phyloP scores from a whole-genome alignment of 2,329 filamentous ascomycete species.

The Cercospora zeina region DNA sequence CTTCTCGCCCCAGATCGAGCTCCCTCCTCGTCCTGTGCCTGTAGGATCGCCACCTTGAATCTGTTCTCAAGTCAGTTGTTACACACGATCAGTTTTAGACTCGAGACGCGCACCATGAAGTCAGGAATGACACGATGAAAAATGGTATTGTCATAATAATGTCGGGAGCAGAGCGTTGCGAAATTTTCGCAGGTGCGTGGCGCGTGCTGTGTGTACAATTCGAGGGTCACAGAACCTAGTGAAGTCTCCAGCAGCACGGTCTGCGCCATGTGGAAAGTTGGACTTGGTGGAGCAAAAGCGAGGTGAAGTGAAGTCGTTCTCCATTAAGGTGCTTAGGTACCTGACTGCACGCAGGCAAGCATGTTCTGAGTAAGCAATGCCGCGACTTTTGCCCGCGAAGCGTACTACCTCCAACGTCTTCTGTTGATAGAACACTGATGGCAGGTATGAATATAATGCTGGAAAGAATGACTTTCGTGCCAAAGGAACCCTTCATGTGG shows the following conservation, averaged over 20 bases:
- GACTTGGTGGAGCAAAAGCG: background rate
- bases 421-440: too few relatives aligned
- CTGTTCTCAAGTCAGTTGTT: background rate
- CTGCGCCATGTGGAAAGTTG: slow-evolving; percentile 63
- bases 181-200: slow-evolving; percentile 69
- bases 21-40: slow-evolving; percentile 85
- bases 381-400: slow-evolving; percentile 4
- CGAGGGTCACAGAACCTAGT: slow-evolving; percentile 81
- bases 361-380: background rate
- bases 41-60: slow-evolving; percentile 69
- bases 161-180: slow-evolving; percentile 70
- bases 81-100: background rate
- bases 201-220: slow-evolving; percentile 87
- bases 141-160: slow-evolving; percentile 82
- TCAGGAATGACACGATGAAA: slow-evolving; percentile 93
- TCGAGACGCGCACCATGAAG: slow-evolving; percentile 79
- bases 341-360: background rate
- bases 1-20: slow-evolving; percentile 86
- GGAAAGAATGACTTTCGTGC: background rate
- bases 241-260: slow-evolving; percentile 80
- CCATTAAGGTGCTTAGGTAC: background rate
- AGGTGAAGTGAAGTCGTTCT: background rate
- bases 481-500: background rate
- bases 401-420: background rate
- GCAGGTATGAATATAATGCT: background rate